Evolutionary conservation across 2,329 filamentous ascomycete species (phyloP).

Genomic region (Talaromyces verruculosus): DNA sequence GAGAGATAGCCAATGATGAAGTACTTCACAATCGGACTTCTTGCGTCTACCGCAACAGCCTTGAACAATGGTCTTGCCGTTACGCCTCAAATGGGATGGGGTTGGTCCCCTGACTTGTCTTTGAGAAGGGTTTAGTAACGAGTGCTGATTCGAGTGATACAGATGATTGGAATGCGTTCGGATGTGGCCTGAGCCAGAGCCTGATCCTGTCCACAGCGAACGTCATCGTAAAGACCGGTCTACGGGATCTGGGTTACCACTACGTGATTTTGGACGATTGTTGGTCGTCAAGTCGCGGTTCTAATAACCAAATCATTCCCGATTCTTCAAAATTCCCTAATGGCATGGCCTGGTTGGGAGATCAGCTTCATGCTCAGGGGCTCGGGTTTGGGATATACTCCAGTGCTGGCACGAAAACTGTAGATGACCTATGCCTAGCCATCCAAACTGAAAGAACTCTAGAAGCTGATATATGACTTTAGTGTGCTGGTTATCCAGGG

Average conservation of each 20-base stretch:
- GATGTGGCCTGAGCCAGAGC: constrained; percentile 51
- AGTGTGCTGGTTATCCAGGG: constrained; percentile 46
- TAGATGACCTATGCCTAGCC: neutral
- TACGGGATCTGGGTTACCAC: constrained; percentile 41
- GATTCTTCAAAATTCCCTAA: constrained; percentile 43
- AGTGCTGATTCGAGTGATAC: neutral
- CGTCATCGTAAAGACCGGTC: constrained; percentile 44
- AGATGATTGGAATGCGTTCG: constrained; percentile 48
- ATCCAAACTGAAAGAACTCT: neutral
- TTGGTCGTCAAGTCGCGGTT: constrained; percentile 48
- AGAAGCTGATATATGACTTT: neutral
- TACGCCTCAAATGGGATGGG: constrained; percentile 22
- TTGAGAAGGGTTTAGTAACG: neutral
- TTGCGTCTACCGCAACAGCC: constrained; percentile 1
- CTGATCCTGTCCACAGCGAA: constrained; percentile 51
- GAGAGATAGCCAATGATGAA: constrained; percentile 1
- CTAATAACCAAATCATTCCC: constrained; percentile 21
- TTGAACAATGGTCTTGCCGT: constrained; percentile 15
- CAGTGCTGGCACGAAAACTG: constrained; percentile 38
- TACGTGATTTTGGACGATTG: constrained; percentile 50
- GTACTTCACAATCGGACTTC: neutral
- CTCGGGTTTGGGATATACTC: constrained; percentile 50
- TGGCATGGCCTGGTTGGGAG: constrained; percentile 46
- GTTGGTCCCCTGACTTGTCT: neutral
- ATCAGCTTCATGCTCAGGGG: constrained; percentile 40